phyloP scores from a whole-genome alignment of 805 yeast species.

The Wickerhamomyces bisporus region DNA sequence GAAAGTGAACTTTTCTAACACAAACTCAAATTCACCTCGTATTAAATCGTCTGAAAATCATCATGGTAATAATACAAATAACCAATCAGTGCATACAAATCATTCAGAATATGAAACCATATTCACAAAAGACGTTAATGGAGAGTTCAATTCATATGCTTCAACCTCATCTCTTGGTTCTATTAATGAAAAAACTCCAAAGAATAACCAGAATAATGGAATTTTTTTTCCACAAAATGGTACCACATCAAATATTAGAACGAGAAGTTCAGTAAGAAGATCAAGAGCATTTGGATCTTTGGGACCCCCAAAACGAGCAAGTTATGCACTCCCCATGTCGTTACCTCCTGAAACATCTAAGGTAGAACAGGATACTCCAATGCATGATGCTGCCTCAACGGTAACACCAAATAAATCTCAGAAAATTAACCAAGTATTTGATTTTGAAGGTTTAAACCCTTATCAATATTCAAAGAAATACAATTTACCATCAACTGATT shows the following conservation, averaged over 20 bases:
- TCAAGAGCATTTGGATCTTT: conserved; percentile 24
- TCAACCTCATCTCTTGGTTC: conserved; percentile 12
- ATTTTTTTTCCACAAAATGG: conserved; percentile 2
- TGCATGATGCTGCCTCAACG: conserved; percentile 13
- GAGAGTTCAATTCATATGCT: conserved; percentile 10
- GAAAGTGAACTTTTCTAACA: conserved; percentile 19
- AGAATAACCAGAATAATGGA: conserved; percentile 18
- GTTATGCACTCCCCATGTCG: conserved; percentile 1
- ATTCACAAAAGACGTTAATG: conserved; percentile 14
- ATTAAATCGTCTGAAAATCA: conserved; percentile 8
- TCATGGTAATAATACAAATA: conserved; percentile 8
- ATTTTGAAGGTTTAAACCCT: conserved; percentile 36
- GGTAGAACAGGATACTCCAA: conserved; percentile 18
- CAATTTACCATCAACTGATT: conserved; percentile 30
- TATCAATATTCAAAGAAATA: conserved; percentile 33
- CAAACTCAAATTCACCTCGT: conserved; percentile 9
- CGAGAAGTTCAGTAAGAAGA: conserved; percentile 27
- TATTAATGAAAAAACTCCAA: conserved; percentile 5
- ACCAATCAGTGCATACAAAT: conserved; percentile 14
- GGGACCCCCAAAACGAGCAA: conserved; percentile 33
- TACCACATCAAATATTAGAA: conserved; percentile 6
- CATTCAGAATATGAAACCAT: conserved; percentile 21
- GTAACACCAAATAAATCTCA: background rate
- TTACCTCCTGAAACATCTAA: background rate
- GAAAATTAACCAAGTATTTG: conserved; percentile 6